Evolutionary conservation across 2,329 filamentous ascomycete genomes (phyloP).

Genomic region (Aureobasidium mangrovei): DNA sequence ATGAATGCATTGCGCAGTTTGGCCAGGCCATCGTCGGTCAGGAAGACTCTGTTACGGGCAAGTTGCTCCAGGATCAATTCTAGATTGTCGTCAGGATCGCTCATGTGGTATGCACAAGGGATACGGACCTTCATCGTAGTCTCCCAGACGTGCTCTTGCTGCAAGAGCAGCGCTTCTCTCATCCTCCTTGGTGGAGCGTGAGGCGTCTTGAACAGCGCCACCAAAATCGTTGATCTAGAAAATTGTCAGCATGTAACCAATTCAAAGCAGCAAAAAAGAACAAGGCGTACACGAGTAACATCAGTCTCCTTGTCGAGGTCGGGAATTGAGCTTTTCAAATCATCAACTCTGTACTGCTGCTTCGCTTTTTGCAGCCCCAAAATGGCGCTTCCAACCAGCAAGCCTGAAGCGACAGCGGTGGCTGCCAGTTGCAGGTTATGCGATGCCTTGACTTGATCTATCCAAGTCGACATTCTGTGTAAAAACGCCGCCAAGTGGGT

Average conservation of each 20-base stretch:
- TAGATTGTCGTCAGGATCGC: slow-evolving; percentile 22
- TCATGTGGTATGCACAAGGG: background rate
- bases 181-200: slow-evolving; percentile 43
- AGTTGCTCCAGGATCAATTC: slow-evolving; percentile 92
- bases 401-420: slow-evolving; percentile 53
- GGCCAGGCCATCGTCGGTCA: slow-evolving; percentile 69
- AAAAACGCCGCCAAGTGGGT: background rate
- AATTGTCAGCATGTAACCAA: slow-evolving; percentile 24
- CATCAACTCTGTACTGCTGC: slow-evolving; percentile 45
- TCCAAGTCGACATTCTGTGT: slow-evolving; percentile 36
- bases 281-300: slow-evolving; percentile 39
- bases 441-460: slow-evolving; percentile 35
- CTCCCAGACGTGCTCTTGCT: slow-evolving; percentile 50
- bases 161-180: slow-evolving; percentile 50
- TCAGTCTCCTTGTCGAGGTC: slow-evolving; percentile 43
- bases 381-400: slow-evolving; percentile 44
- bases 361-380: slow-evolving; percentile 49
- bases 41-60: slow-evolving; percentile 83
- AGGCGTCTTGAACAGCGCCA: slow-evolving; percentile 38
- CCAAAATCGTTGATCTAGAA: slow-evolving; percentile 54
- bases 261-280: background rate
- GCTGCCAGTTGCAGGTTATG: slow-evolving; percentile 55
- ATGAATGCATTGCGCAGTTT: slow-evolving; percentile 77
- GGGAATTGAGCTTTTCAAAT: slow-evolving; percentile 55
- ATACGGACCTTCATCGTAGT: slow-evolving; percentile 51